Evolutionary conservation across 768 basidiomycete species (phyloP), one percentile per base, ranked within the genome.

Genomic region (Amanita pseudoporphyria): DNA sequence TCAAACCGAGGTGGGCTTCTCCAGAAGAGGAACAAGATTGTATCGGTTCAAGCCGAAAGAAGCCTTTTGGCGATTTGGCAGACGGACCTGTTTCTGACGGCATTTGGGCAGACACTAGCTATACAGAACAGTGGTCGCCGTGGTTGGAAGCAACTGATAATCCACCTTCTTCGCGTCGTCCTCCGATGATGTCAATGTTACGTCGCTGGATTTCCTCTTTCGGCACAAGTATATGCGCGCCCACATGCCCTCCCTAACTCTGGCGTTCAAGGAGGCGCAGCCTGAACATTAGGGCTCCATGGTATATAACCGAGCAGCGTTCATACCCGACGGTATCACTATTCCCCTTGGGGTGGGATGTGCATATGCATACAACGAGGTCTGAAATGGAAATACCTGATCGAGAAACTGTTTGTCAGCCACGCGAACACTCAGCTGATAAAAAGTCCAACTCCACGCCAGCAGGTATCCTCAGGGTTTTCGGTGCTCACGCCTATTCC

Each of bases 31-130:
- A 49, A 43, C 9, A 19, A 5, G 31, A 43, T 18, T 41, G 24
- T 9, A 26, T 43, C 21, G 49, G 49, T 35, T 50, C 37, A 13
- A 50, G 49, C 21, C 49, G 49, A 50, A 50, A 43, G 40, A 50
- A 50, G 21, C 32, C 49, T 5, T 24, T 14, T 3, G 40, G 30
- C 22, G 49, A 43, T 43, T 50, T 33, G 35, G 32, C 32, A n/a
- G 16, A 21, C 13, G 7, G 13, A 16, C 14, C 19, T 10, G 40
- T 32, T 19, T 14, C 33, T 35, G 32, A 19, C n/a, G 26, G 21
- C 22, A 33, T 43, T 31, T 9, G n/a, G 5, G 38, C 14, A 44
- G 3, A 26, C 6, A 44, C 21, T 18, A 5, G 18, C 40, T 19
- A 18, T 19, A 6, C 22, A 18, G 28, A 19, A n/a, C 13, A 13